Conservation (phyloP, 305 asterid species). For the Fraxinus angustifolia region DNA sequence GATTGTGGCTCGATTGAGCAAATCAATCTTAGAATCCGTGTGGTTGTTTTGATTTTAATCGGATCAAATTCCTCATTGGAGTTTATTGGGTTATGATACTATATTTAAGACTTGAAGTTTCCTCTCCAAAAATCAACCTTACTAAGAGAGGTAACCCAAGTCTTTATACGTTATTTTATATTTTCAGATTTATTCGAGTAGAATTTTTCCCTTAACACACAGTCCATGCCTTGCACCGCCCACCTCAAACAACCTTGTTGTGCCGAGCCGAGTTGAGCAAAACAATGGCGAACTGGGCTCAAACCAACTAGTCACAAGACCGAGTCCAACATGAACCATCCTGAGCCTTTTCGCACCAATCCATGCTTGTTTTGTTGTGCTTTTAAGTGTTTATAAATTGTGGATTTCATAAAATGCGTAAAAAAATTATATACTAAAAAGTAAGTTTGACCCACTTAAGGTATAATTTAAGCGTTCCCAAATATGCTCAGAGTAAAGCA, state of each 20-base stretch:
- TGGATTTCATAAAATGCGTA: background rate
- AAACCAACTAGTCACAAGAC: background rate
- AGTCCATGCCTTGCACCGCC: background rate
- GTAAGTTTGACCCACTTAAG: background rate
- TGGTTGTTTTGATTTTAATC: background rate
- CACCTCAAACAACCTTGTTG: background rate
- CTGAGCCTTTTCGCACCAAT: background rate
- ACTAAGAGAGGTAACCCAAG: background rate
- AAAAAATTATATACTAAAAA: background rate
- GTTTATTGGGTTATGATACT: background rate
- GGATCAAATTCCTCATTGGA: background rate
- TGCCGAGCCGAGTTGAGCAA: background rate
- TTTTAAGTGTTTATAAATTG: background rate
- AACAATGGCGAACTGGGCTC: background rate
- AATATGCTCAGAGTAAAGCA: background rate
- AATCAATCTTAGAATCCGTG: background rate
- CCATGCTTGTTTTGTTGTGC: background rate
- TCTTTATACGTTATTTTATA: no score
- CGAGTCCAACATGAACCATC: background rate
- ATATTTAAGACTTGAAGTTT: background rate
- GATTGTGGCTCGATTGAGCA: background rate
- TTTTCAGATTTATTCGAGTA: background rate
- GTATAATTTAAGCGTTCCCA: background rate
- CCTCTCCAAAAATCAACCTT: background rate
- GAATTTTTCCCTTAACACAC: background rate